Percentiles rank a stretch among this genome's conserved stretches.
These are phyloP conservation scores for Amanita molliuscula DNA, from an alignment of 768 basidiomycete species.

Conservation along the genomic window DNA sequence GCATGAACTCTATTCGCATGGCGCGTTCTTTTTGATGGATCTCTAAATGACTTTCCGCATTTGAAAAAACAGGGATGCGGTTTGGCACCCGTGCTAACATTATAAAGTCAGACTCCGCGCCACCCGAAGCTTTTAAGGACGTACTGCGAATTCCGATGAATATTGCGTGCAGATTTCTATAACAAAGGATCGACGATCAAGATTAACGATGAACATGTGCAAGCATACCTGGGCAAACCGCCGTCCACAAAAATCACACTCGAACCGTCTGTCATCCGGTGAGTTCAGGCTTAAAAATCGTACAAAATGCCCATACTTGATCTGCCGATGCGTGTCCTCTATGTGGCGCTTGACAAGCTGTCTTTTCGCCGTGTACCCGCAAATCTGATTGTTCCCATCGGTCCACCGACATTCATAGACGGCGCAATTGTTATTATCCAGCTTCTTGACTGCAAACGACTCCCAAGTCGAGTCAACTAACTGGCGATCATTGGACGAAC, in stretches of 20 bases:
- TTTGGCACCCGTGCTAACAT: constrained; percentile 42
- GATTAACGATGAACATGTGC: neutral
- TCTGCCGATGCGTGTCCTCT: constrained; percentile 48
- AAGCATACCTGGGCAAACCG: constrained; percentile 32
- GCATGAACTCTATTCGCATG: constrained; percentile 42
- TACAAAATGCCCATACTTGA: constrained; percentile 35
- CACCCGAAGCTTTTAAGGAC: constrained; percentile 5
- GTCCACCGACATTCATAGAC: constrained; percentile 19
- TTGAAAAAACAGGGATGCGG: constrained; percentile 42
- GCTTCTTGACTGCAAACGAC: neutral
- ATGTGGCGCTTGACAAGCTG: constrained; percentile 64
- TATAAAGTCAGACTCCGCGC: neutral
- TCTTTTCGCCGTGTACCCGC: constrained; percentile 29
- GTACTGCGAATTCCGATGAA: constrained; percentile 46
- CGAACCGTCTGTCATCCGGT: constrained; percentile 30
- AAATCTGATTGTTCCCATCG: constrained; percentile 14
- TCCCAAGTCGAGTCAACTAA: constrained; percentile 7
- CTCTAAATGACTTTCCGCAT: constrained; percentile 48
- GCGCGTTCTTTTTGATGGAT: constrained; percentile 53
- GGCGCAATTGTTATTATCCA: constrained; percentile 11
- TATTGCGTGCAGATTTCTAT: constrained; percentile 47
- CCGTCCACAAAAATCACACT: constrained; percentile 41
- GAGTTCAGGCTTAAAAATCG: neutral
- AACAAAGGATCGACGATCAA: constrained; percentile 5
- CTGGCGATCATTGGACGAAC: neutral